Conservation (phyloP, 2,329 filamentous ascomycete genomes). For the Thelonectria discophora region DNA sequence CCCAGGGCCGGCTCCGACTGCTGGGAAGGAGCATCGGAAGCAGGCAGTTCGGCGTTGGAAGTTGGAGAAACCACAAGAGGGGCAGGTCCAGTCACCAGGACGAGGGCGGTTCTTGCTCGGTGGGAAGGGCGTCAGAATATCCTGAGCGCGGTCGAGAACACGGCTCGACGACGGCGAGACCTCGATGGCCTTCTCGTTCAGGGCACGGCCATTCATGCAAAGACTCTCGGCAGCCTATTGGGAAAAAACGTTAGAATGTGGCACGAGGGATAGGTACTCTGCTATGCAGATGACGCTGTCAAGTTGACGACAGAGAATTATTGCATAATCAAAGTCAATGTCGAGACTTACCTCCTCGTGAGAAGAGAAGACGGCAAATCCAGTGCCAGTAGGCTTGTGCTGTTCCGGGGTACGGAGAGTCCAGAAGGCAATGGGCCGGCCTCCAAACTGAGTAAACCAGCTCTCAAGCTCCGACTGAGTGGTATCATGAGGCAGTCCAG, state of each 20-base stretch:
- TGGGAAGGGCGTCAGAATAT: constrained; percentile 96
- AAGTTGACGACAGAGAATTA: neutral
- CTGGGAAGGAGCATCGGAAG: constrained; percentile 99
- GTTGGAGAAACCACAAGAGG: constrained; percentile 98
- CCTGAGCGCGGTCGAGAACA: constrained; percentile 92
- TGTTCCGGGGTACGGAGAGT: constrained; percentile 97
- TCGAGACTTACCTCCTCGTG: constrained; percentile 86
- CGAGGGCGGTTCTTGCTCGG: constrained; percentile 98
- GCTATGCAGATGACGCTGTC: neutral
- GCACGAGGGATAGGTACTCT: no score
- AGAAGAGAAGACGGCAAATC: constrained; percentile 98
- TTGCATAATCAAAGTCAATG: neutral
- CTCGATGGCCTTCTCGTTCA: constrained; percentile 99
- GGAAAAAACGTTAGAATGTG: neutral
- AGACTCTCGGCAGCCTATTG: constrained; percentile 90
- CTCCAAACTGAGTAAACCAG: constrained; percentile 99
- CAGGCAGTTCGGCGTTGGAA: constrained; percentile 98
- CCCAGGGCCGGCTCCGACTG: constrained; percentile 79
- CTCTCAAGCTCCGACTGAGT: constrained; percentile 98
- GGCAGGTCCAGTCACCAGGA: constrained; percentile 98
- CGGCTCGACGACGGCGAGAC: constrained; percentile 97
- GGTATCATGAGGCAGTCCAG: constrained; percentile 94
- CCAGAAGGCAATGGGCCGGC: constrained; percentile 98
- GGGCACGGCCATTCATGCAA: constrained; percentile 97
- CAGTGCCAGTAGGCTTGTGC: constrained; percentile 98